A percentile compares a stretch with the other conserved stretches of the same genome.
phyloP scores from a whole-genome alignment of 257 asterid species.

The Dorcoceras hygrometricum region DNA sequence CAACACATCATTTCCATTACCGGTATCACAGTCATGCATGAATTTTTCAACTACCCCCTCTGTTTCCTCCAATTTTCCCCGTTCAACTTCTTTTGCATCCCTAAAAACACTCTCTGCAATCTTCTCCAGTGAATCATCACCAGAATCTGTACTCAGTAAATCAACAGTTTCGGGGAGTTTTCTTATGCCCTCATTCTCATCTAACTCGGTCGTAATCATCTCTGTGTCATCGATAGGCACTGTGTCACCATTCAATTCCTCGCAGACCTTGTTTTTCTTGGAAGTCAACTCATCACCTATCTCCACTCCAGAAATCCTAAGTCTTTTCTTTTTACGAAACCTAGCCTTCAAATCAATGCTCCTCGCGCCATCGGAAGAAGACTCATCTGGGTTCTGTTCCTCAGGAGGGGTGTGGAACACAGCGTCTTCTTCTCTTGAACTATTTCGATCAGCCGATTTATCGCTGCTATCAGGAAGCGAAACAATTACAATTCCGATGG shows the following conservation, averaged over 20 bases:
- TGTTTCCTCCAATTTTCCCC: neutral
- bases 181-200: slow-evolving; percentile 11
- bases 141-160: slow-evolving; percentile 17
- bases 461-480: slow-evolving; percentile 28
- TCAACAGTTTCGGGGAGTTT: slow-evolving; percentile 19
- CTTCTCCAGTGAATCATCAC: slow-evolving; percentile 16
- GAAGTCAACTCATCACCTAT: slow-evolving; percentile 13
- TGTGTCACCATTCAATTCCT: slow-evolving; percentile 23
- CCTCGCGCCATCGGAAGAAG: slow-evolving; percentile 16
- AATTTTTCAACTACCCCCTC: slow-evolving; percentile 11
- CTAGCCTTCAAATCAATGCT: slow-evolving; percentile 15
- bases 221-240: slow-evolving; percentile 28
- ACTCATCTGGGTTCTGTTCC: slow-evolving; percentile 27
- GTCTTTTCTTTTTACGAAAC: slow-evolving; percentile 6
- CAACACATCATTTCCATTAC: slow-evolving; percentile 10
- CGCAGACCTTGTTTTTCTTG: slow-evolving; percentile 21
- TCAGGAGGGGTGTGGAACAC: slow-evolving; percentile 42
- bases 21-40: neutral
- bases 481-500: slow-evolving; percentile 32
- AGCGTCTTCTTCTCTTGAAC: slow-evolving; percentile 27
- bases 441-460: slow-evolving; percentile 5
- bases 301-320: slow-evolving; percentile 23
- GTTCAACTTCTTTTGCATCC: neutral
- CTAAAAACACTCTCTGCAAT: neutral
- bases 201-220: slow-evolving; percentile 16